phyloP scores from a whole-genome alignment of 2,329 filamentous ascomycete species.

The Hymenoscyphus occultus region DNA sequence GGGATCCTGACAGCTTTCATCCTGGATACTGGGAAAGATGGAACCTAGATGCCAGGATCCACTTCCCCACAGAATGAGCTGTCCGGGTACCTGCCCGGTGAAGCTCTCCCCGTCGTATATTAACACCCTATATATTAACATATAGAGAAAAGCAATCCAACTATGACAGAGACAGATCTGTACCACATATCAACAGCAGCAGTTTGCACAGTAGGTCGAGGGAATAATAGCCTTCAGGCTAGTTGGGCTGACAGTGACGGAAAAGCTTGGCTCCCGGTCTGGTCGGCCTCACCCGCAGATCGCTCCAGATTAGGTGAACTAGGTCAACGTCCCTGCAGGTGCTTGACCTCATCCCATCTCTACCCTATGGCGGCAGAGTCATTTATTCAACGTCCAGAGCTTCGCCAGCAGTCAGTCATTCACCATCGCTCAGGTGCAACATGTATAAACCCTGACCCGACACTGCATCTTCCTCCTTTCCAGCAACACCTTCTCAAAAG shows the following conservation, averaged over 20 bases:
- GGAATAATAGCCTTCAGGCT: not conserved
- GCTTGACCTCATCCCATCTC: conserved; percentile 1
- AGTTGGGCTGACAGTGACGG: not conserved
- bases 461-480: not conserved
- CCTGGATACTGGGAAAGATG: too few relatives aligned
- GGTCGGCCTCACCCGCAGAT: not conserved
- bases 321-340: not conserved
- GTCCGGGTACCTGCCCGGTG: not conserved
- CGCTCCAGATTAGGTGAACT: not conserved
- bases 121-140: not conserved
- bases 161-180: not conserved
- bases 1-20: not conserved
- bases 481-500: not conserved
- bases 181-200: too few relatives aligned
- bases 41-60: not conserved
- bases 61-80: not conserved
- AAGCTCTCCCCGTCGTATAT: not conserved
- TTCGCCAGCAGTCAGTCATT: not conserved
- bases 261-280: not conserved
- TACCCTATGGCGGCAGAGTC: not conserved
- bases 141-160: not conserved
- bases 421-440: conserved; percentile 3
- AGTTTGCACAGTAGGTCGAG: not conserved
- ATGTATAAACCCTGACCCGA: not conserved
- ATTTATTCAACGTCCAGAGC: not conserved